Base-by-base conservation (phyloP, 371 early-diverging fungal genomes). In the Rhizomucor pusillus region DNA sequence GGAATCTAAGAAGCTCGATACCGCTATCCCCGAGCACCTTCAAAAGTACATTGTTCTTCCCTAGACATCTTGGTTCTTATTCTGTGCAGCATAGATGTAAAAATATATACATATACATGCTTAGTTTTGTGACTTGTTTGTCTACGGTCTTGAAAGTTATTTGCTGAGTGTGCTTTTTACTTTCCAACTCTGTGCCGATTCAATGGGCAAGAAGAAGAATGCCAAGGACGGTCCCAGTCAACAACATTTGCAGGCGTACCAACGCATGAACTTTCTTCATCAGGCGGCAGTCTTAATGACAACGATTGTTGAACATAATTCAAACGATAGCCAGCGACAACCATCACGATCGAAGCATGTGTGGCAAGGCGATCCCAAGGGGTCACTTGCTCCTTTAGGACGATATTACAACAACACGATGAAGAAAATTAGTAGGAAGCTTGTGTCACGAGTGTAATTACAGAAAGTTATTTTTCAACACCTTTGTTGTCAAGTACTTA, bases 41-140 rank as follows among this genome's bases (percentile, higher is more conserved):
- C 82, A 90, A 62, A 93, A 90, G 67, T 94, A 94, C 73, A 77
- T 91, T 59, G 84, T 84, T 20, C 78, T 92, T 50, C 76, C 70
- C 29, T 84, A 73, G 47, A 50, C 47, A 48, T 0, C 14, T 16
- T 41, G 5, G 3, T 16, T 41, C 3, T 5, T 11, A 41, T 11
- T 29, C 29, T n/a, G n/a, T n/a, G 29, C 7, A 29, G 29, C 3
- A 3, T 29, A 3, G 29, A 29, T 29, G 29, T 29, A 5, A 29
- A 29, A 29, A 29, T 29, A 29, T n/a, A 29, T 29, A 29, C 29
- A 5, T 7, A 5, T 29, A 5, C 7, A 29, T 29, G 29, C 29
- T 3, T 29, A 7, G 29, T 29, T 29, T 29, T 29, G 29, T 29
- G 29, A 29, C 29, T 29, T 29, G 5, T 29, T 29, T 29, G 7